Conservation (phyloP, 257 asterid genomes). For the Solanum chaucha region DNA sequence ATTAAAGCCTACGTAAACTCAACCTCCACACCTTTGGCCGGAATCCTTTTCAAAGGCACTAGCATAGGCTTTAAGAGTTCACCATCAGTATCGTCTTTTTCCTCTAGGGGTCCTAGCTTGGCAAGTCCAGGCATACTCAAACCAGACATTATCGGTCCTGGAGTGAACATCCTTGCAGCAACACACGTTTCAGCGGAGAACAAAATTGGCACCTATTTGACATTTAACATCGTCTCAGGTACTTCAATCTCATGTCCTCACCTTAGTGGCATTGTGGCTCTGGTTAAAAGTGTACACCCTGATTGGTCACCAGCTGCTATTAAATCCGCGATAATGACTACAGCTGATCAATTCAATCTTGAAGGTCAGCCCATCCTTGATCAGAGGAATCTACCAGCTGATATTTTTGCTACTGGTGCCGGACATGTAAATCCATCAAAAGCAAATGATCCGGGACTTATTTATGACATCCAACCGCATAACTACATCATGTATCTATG, state of each 20-base stretch:
- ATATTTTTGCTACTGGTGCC: conserved; percentile 15
- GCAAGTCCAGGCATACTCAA: conserved; percentile 19
- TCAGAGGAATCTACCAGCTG: neutral
- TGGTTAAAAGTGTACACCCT: conserved; percentile 21
- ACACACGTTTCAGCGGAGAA: neutral
- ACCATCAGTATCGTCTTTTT: conserved; percentile 10
- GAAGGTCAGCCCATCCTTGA: conserved; percentile 1
- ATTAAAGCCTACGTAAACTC: conserved; percentile 18
- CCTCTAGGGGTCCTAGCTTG: conserved; percentile 24
- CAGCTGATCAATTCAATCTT: conserved; percentile 5
- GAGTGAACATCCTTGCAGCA: conserved; percentile 22
- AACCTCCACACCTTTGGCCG: neutral
- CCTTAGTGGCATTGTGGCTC: conserved; percentile 21
- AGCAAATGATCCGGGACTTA: conserved; percentile 26
- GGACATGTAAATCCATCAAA: conserved; percentile 23
- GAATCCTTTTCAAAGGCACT: conserved; percentile 19
- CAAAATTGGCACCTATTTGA: neutral
- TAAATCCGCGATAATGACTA: conserved; percentile 28
- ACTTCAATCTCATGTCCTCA: conserved; percentile 38
- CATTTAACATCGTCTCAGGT: conserved; percentile 12
- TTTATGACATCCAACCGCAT: conserved; percentile 7
- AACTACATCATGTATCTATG: conserved; percentile 24
- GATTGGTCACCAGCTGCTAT: conserved; percentile 31
- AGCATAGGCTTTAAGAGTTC: conserved; percentile 1
- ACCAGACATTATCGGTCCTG: conserved; percentile 29